A percentile compares a stretch with the other conserved stretches of the same genome.
phyloP scores from a whole-genome alignment of 108 stramenopile genomes.

The Poteriospumella lacustris region DNA sequence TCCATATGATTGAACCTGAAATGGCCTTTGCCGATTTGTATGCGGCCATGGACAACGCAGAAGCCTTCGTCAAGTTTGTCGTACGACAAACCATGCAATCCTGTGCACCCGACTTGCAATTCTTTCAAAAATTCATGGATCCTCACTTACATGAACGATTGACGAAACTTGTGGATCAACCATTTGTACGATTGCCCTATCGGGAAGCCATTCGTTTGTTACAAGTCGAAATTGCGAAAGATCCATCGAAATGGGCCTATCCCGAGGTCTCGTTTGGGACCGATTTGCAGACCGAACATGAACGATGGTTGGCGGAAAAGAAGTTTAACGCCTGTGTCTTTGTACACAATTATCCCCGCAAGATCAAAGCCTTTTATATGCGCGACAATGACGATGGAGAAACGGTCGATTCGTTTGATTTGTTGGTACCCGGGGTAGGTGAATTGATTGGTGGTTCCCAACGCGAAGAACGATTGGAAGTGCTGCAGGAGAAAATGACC shows the following conservation, averaged over 20 bases:
- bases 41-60: constrained; percentile 95
- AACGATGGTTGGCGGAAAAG: constrained; percentile 90
- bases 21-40: constrained; percentile 91
- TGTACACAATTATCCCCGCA: constrained; percentile 94
- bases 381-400: constrained; percentile 88
- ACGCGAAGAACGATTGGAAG: constrained; percentile 78
- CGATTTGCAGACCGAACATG: constrained; percentile 92
- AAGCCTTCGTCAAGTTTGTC: constrained; percentile 79
- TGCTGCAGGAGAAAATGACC: constrained; percentile 76
- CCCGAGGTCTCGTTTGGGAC: constrained; percentile 95
- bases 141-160: constrained; percentile 59
- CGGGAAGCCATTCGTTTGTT: constrained; percentile 77
- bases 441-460: constrained; percentile 97
- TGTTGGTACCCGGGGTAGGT: constrained; percentile 96
- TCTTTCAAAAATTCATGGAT: constrained; percentile 87
- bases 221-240: constrained; percentile 88
- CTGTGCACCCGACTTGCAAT: constrained; percentile 76
- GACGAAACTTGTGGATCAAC: constrained; percentile 53
- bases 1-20: constrained; percentile 97
- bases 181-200: constrained; percentile 69
- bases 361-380: constrained; percentile 99
- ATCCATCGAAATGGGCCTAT: constrained; percentile 87
- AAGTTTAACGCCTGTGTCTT: constrained; percentile 83
- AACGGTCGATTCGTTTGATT: constrained; percentile 95
- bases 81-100: constrained; percentile 69